A percentile compares a stretch with the other conserved stretches of the same genome.
Evolutionary conservation across 345 rosid species (phyloP).

Genomic region (Sonneratia caseolaris): DNA sequence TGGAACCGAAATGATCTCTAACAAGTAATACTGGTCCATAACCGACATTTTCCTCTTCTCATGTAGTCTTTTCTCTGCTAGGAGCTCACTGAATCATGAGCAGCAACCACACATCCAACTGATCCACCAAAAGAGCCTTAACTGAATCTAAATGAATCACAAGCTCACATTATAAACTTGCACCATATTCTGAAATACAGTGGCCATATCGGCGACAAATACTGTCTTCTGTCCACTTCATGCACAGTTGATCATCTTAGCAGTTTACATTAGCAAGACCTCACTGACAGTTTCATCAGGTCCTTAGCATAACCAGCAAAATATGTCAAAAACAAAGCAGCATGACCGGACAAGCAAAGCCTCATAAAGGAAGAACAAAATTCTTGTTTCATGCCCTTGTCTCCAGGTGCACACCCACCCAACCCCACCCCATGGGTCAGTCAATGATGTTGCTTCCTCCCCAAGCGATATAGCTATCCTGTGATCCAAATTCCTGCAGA

Average conservation of each 20-base stretch:
- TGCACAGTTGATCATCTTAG: neutral
- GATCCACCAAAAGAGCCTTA: neutral
- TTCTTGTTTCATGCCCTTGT: neutral
- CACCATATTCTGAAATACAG: neutral
- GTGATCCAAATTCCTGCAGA: conserved; percentile 82
- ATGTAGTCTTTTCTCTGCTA: too few species aligned
- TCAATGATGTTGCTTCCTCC: conserved; percentile 49
- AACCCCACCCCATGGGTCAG: neutral
- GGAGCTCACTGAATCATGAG: too few species aligned
- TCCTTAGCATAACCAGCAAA: neutral
- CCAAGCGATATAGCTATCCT: conserved; percentile 82
- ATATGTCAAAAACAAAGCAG: neutral
- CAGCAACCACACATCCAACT: neutral
- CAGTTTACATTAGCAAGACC: neutral
- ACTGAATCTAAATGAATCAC: neutral
- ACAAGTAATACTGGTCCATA: neutral
- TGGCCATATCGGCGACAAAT: neutral
- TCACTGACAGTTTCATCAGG: neutral
- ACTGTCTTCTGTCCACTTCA: neutral
- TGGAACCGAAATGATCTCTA: neutral
- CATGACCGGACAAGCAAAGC: neutral
- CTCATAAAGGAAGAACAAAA: neutral
- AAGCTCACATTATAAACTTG: neutral
- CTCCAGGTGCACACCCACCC: neutral
- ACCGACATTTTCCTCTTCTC: neutral